Conservation (phyloP, 306 rosid species). For the Echinosophora koreensis region DNA sequence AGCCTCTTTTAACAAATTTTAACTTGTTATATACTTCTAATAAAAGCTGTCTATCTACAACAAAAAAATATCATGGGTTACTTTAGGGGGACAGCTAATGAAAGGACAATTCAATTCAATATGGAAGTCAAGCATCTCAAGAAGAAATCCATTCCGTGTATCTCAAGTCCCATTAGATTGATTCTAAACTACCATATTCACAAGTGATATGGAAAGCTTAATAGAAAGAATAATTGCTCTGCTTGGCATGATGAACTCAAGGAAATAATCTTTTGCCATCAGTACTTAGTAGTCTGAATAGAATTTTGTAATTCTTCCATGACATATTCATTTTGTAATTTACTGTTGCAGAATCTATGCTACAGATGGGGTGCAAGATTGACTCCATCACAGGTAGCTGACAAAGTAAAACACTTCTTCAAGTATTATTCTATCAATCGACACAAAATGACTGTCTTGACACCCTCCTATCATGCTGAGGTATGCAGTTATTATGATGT, state of each 20-base stretch:
- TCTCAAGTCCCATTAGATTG: conserved; percentile 31
- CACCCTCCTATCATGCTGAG: conserved; percentile 98
- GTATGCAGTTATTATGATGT: conserved; percentile 46
- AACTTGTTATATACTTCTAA: neutral
- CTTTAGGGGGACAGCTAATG: conserved; percentile 6
- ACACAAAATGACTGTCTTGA: conserved; percentile 90
- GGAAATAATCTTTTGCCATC: conserved; percentile 2
- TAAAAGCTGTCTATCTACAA: neutral
- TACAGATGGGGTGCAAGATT: conserved; percentile 83
- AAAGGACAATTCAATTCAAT: conserved; percentile 14
- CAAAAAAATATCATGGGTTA: neutral
- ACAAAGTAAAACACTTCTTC: conserved; percentile 93
- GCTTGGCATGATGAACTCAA: conserved; percentile 10
- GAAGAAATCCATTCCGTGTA: conserved; percentile 14
- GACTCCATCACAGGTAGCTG: conserved; percentile 90
- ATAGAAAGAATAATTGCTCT: neutral
- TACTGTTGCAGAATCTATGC: conserved; percentile 79
- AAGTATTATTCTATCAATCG: conserved; percentile 93
- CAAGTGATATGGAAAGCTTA: conserved; percentile 21
- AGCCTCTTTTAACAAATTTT: neutral
- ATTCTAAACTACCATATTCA: conserved; percentile 7
- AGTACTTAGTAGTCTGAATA: neutral
- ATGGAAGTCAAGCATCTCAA: conserved; percentile 3
- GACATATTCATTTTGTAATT: conserved; percentile 29
- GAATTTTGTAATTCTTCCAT: conserved; percentile 22